Base-by-base conservation (phyloP, 164 flowering plant species). In the Malania oleifera region DNA sequence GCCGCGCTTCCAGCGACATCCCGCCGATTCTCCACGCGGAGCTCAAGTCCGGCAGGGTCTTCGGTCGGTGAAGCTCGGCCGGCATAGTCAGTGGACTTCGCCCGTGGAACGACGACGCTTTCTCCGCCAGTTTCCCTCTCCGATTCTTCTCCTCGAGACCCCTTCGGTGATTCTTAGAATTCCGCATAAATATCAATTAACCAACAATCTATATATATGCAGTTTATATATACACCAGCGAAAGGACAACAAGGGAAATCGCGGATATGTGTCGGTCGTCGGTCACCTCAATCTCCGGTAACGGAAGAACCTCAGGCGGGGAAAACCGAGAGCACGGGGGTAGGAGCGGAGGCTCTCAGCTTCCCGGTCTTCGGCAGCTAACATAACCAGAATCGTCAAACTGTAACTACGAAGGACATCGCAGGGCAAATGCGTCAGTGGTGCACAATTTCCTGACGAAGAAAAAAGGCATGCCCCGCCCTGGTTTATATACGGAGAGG, bases 81-180 rank as follows among this genome's bases (percentile, higher is more conserved):
- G 61, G 44, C 62, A n/a, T 24, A 29, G 40, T n/a, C 10, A 28
- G 40, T 31, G 63, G 59, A 6, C 17, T 51, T 64, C 66, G 28
- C 1, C 83, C 95, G 75, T 86, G 84, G 56, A 87, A 92, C 50
- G 98, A 87, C 50, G 77, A 69, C 29, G 93, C 50, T 48, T 73
- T 86, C 60, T 75, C 79, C 35, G 77, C 7, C 10, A 84, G 40
- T 59, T 39, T 77, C 27, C 79, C 82, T 28, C 57, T 73, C 58
- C 74, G 68, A 31, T 63, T 73, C 74, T 66, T 71, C 70, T 73
- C 78, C 40, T 70, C 80, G 28, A 43, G 58, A 18, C 69, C 73
- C 43, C 61, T 63, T 59, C 76, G 70, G 51, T 60, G 61, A 43
- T 41, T 49, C 60, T 64, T 73, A 10, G 80, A 62, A 22, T 56